These are phyloP conservation scores for Kurtzmaniella quercitrusa DNA, from an alignment of 1,139 yeast species.

Conservation along the genomic window DNA sequence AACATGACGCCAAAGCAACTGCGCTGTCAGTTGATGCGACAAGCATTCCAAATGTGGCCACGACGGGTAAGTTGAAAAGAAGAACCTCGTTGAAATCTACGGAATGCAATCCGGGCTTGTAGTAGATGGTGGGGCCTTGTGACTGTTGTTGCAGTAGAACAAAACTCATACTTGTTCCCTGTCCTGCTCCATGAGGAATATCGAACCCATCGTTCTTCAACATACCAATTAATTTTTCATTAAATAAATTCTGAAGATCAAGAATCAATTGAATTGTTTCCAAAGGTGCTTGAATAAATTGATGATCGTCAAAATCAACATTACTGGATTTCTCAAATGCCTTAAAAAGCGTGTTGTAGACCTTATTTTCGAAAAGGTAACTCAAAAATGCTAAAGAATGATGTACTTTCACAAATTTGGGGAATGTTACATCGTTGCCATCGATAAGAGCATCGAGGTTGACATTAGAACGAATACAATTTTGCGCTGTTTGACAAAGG, in stretches of 20 bases:
- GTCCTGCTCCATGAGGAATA: slow-evolving; percentile 13
- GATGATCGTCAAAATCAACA: slow-evolving; percentile 32
- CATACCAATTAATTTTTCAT: slow-evolving; percentile 23
- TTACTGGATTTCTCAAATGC: slow-evolving; percentile 28
- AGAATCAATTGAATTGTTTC: slow-evolving; percentile 47
- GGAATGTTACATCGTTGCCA: slow-evolving; percentile 22
- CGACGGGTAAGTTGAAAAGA: slow-evolving; percentile 60
- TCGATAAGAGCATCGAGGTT: slow-evolving; percentile 50
- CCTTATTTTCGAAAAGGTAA: slow-evolving; percentile 56
- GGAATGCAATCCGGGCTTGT: not conserved
- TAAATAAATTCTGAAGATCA: slow-evolving; percentile 46
- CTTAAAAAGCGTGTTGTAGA: slow-evolving; percentile 51
- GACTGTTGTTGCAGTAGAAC: slow-evolving; percentile 12
- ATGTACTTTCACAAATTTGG: slow-evolving; percentile 47
- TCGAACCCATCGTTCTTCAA: slow-evolving; percentile 20
- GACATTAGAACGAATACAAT: slow-evolving; percentile 25
- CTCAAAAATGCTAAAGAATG: slow-evolving; percentile 68
- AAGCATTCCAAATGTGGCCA: slow-evolving; percentile 69
- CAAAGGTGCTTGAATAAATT: slow-evolving; percentile 22
- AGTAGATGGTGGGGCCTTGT: not conserved
- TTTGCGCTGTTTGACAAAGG: slow-evolving; percentile 39
- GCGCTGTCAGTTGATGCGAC: slow-evolving; percentile 52
- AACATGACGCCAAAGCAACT: slow-evolving; percentile 52
- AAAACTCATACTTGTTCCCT: slow-evolving; percentile 27
- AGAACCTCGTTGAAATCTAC: slow-evolving; percentile 65